Evolutionary conservation across 139 green algal species (phyloP).

Genomic region (Chlamydomonas applanata): DNA sequence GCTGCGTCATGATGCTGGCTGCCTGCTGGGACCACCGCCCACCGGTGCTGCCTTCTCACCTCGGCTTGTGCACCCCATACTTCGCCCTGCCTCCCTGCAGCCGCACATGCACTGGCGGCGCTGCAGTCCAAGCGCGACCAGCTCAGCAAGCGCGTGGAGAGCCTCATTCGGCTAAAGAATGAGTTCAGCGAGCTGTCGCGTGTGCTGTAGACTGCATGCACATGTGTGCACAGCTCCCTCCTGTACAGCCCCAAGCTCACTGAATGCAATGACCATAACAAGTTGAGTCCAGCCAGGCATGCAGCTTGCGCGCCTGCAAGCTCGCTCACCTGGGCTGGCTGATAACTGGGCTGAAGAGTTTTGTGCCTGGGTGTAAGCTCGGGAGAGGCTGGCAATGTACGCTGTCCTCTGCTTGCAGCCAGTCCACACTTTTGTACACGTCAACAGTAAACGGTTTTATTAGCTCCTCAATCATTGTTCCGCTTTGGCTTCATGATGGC

Average conservation of each 20-base stretch:
- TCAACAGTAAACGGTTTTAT: too few species aligned
- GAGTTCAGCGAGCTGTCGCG: constrained; percentile 70
- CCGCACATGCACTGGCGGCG: constrained; percentile 55
- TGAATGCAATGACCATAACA: background rate
- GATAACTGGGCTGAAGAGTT: background rate
- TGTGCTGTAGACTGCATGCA: too few species aligned
- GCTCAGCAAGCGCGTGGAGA: constrained; percentile 62
- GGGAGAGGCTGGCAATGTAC: too few species aligned
- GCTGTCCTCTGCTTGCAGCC: too few species aligned
- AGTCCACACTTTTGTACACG: too few species aligned
- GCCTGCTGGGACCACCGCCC: background rate
- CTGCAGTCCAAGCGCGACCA: constrained; percentile 66
- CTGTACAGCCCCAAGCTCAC: background rate
- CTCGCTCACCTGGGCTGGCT: background rate
- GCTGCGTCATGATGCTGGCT: background rate
- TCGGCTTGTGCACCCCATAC: background rate
- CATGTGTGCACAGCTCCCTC: background rate
- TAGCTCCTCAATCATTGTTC: too few species aligned
- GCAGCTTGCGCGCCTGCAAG: too few species aligned
- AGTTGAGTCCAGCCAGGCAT: too few species aligned
- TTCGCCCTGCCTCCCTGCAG: constrained; percentile 54
- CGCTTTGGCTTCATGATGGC: too few species aligned
- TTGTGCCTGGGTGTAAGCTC: too few species aligned
- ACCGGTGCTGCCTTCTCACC: too few species aligned
- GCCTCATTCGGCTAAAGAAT: constrained; percentile 76